Evolutionary conservation across 768 basidiomycete species (phyloP).

Genomic region (Amylocystis lapponica): DNA sequence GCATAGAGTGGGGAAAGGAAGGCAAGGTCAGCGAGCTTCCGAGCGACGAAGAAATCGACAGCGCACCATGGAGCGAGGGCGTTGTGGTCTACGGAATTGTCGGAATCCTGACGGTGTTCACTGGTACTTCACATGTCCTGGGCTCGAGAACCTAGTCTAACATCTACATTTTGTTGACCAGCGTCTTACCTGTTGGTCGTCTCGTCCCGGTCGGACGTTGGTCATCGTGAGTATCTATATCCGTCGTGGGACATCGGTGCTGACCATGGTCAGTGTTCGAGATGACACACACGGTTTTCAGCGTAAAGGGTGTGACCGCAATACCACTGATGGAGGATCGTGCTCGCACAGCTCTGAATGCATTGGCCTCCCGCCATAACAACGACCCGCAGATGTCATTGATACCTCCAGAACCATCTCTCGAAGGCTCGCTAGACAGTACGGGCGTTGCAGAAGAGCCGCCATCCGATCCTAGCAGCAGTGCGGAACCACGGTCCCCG

Average conservation of each 20-base stretch:
- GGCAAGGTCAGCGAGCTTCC: conserved; percentile 47
- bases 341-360: conserved; percentile 47
- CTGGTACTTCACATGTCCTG: conserved; percentile 40
- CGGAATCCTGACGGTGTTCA: conserved; percentile 66
- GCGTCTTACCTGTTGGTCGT: conserved; percentile 77
- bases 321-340: conserved; percentile 68
- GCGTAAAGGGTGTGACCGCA: conserved; percentile 60
- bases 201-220: conserved; percentile 54
- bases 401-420: conserved; percentile 18
- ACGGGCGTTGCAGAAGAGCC: conserved; percentile 7
- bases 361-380: conserved; percentile 40
- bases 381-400: conserved; percentile 42
- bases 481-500: conserved; percentile 15
- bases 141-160: too few species aligned
- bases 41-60: conserved; percentile 26
- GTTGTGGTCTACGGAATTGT: conserved; percentile 72
- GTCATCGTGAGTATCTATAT: conserved; percentile 45
- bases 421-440: neutral
- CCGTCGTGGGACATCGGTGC: too few species aligned
- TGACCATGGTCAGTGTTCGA: conserved; percentile 52
- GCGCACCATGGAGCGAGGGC: conserved; percentile 47
- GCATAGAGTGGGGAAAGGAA: conserved; percentile 56
- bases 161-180: too few species aligned
- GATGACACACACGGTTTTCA: conserved; percentile 53
- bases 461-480: neutral